Base-by-base conservation (phyloP, 768 basidiomycete genomes). In the Auricularia sp. region DNA sequence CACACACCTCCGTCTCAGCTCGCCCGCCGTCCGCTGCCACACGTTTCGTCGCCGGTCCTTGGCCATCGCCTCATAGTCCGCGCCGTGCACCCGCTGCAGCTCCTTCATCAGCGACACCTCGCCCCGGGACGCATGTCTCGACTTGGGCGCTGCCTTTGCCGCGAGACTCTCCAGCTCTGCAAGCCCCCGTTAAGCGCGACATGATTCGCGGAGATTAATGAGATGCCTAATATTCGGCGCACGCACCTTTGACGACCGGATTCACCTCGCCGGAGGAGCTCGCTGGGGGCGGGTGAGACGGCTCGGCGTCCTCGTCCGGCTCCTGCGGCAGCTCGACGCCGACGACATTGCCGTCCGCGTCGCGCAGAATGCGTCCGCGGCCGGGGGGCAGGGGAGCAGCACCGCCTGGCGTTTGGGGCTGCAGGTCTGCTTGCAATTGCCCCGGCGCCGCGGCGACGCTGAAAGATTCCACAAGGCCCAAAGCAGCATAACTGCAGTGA, bases 21-120 rank as follows among this genome's bases (percentile, higher is more conserved):
- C 86, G 18, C 91, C 94, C 37, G 79, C 82, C 2, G 94, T 97
- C 71, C 88, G 83, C 77, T 98, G 96, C 74, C 86, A 87, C 16
- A 83, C 76, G 73, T 98, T 98, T 65, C 89, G 74, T 75, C 81
- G 87, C 65, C 85, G 77, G 76, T 98, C 95, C 69, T 80, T 78
- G 11, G 85, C 84, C 94, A 97, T 98, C 61, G 75, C 79, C 35
- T 83, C 81, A 29, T 87, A 76, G 76, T 98, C 87, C 36, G 80
- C 76, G 1, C 87, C 90, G 75, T 98, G 79, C 74, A 83, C 87
- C 51, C 75, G 74, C 13, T 91, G 83, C 35, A 98, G 81, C 54
- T 81, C 77, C 65, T 77, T 74, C 54, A 98, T 78, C 74, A 88
- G 90, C 56, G 75, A 76, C 65, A 79, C 73, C 76, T 98, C 94